A percentile compares a stretch with the other conserved stretches of the same genome.
These are phyloP conservation scores for Prunus davidiana DNA, from an alignment of 306 rosid genomes.

Conservation along the genomic window DNA sequence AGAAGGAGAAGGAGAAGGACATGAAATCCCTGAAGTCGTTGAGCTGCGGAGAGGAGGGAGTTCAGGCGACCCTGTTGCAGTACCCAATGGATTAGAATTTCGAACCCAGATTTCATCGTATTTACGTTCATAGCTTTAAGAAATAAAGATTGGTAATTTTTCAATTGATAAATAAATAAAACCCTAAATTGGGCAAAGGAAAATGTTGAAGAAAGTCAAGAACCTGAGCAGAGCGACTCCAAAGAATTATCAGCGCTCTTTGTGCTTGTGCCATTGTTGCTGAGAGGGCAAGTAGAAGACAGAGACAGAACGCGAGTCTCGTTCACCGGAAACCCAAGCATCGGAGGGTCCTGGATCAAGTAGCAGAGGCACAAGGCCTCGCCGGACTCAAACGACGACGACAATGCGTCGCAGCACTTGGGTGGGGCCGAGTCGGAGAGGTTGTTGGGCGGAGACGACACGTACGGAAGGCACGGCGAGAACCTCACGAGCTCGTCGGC, in stretches of 20 bases:
- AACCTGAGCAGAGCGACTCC: constrained; percentile 54
- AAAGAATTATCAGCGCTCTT: constrained; percentile 9
- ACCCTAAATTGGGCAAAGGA: background rate
- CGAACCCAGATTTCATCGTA: background rate
- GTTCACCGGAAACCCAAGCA: constrained; percentile 69
- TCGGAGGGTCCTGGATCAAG: constrained; percentile 45
- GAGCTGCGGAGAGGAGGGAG: constrained; percentile 52
- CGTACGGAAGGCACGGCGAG: constrained; percentile 62
- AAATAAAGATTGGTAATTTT: background rate
- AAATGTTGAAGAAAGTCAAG: background rate
- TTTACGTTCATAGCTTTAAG: background rate
- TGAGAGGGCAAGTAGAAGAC: constrained; percentile 37
- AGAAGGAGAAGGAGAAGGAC: constrained; percentile 19
- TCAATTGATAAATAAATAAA: background rate
- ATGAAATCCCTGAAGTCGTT: constrained; percentile 21
- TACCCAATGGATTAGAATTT: background rate
- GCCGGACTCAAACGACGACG: constrained; percentile 23
- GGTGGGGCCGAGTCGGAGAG: constrained; percentile 40
- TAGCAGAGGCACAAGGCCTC: constrained; percentile 54
- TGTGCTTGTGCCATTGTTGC: background rate
- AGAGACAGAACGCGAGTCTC: constrained; percentile 52
- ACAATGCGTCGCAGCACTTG: constrained; percentile 55
- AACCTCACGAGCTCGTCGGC: constrained; percentile 42
- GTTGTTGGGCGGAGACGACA: constrained; percentile 66
- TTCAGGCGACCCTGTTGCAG: constrained; percentile 28